Conservation (phyloP, 345 rosid genomes). For the Citrus mangshanensis region DNA sequence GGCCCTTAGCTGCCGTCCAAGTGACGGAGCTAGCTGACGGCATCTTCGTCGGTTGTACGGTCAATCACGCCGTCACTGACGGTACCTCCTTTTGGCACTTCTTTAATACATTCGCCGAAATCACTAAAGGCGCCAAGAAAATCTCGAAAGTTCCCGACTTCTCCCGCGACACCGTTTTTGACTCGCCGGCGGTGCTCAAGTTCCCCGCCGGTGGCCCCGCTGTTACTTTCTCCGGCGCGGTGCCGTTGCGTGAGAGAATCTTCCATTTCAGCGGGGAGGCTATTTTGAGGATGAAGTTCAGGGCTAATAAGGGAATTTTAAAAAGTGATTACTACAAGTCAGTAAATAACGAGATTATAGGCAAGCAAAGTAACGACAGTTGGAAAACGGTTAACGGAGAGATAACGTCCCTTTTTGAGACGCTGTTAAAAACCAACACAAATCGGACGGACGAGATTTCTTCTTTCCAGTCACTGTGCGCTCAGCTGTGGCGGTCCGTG, state of each 20-base stretch:
- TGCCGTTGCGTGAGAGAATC: constrained; percentile 78
- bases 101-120: constrained; percentile 79
- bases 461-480: constrained; percentile 85
- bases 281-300: constrained; percentile 57
- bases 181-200: constrained; percentile 56
- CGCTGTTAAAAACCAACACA: constrained; percentile 6
- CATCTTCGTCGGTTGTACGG: constrained; percentile 71
- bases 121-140: constrained; percentile 52
- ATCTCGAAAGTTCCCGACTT: constrained; percentile 70
- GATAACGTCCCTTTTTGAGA: constrained; percentile 29
- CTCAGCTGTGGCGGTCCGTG: constrained; percentile 83
- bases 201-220: constrained; percentile 79
- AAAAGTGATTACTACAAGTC: not conserved
- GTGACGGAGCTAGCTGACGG: constrained; percentile 78
- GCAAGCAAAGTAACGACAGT: constrained; percentile 52
- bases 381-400: constrained; percentile 47
- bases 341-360: constrained; percentile 36
- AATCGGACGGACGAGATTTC: constrained; percentile 65
- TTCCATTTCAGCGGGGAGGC: constrained; percentile 80
- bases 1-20: constrained; percentile 76
- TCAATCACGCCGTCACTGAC: constrained; percentile 83
- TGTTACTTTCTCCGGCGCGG: constrained; percentile 64
- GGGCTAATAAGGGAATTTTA: constrained; percentile 38
- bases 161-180: constrained; percentile 53
- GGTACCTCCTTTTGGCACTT: constrained; percentile 98